These are phyloP conservation scores for Stagonosporopsis chrysanthemi DNA, from an alignment of 2,329 filamentous ascomycete species.

Conservation along the genomic window DNA sequence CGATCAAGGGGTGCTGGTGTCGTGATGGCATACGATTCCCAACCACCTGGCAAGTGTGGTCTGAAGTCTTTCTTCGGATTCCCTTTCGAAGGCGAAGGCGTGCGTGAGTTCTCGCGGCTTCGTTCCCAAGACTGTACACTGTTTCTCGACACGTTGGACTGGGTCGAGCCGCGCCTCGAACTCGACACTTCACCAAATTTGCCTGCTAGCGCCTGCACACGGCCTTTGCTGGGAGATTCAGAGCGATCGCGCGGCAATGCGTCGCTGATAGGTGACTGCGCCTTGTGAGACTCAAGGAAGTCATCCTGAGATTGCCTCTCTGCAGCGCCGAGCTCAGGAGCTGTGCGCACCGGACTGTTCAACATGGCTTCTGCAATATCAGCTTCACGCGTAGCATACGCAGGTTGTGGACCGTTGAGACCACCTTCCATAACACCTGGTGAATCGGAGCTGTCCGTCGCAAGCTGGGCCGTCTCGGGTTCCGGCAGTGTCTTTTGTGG, in stretches of 20 bases:
- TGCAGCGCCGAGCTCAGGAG: slow-evolving; percentile 36
- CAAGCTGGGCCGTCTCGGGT: slow-evolving; percentile 58
- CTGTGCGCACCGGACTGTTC: slow-evolving; percentile 30
- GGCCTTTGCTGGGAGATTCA: slow-evolving; percentile 58
- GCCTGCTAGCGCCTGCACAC: slow-evolving; percentile 60
- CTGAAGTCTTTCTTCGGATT: slow-evolving; percentile 52
- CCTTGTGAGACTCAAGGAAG: slow-evolving; percentile 47
- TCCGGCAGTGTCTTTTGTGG: slow-evolving; percentile 54
- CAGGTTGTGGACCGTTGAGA: slow-evolving; percentile 31
- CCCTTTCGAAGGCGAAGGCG: slow-evolving; percentile 46
- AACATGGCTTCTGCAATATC: slow-evolving; percentile 46
- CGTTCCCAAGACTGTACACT: slow-evolving; percentile 52
- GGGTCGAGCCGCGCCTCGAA: slow-evolving; percentile 56
- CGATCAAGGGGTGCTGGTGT: slow-evolving; percentile 44
- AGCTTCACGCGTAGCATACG: slow-evolving; percentile 47
- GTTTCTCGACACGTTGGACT: slow-evolving; percentile 52
- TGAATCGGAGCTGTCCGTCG: slow-evolving; percentile 49
- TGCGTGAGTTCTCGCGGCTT: slow-evolving; percentile 48
- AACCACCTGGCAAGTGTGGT: slow-evolving; percentile 61
- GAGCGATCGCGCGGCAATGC: slow-evolving; percentile 46
- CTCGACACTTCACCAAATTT: slow-evolving; percentile 57
- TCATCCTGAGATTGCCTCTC: slow-evolving; percentile 44
- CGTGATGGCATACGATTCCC: slow-evolving; percentile 59
- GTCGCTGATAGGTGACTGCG: slow-evolving; percentile 39
- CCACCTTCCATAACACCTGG: slow-evolving; percentile 36